Percentiles rank a stretch among this genome's conserved stretches.
phyloP scores from a whole-genome alignment of 1,139 yeast genomes.

The Pichia sp. region DNA sequence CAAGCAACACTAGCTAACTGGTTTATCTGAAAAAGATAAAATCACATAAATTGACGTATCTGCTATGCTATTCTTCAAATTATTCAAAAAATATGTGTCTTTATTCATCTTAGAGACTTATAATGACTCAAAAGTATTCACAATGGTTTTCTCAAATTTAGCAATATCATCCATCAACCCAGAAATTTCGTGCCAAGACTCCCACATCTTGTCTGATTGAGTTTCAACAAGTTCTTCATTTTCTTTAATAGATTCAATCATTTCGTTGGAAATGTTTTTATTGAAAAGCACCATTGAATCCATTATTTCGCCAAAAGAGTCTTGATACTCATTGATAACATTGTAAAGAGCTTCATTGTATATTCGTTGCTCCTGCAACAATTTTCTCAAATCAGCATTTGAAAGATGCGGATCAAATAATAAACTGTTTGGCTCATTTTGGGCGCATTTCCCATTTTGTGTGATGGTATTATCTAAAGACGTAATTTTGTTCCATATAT shows the following conservation, averaged over 20 bases:
- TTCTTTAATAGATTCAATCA: neutral
- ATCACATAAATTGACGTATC: too few relatives aligned
- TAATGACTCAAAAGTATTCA: neutral
- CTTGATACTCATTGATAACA: conserved; percentile 19
- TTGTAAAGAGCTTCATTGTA: conserved; percentile 18
- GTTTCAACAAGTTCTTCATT: conserved; percentile 2
- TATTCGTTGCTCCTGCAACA: conserved; percentile 13
- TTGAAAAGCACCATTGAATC: conserved; percentile 12
- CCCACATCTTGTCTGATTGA: conserved; percentile 7
- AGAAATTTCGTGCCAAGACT: conserved; percentile 3
- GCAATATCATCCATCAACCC: neutral
- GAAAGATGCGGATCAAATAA: conserved; percentile 1
- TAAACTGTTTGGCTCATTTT: conserved; percentile 1
- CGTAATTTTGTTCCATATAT: conserved; percentile 20
- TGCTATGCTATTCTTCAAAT: too few relatives aligned
- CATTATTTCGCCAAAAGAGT: conserved; percentile 13
- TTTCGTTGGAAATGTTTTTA: neutral
- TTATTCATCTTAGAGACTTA: neutral
- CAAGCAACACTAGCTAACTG: too few relatives aligned
- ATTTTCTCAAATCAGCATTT: conserved; percentile 4
- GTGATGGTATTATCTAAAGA: conserved; percentile 5
- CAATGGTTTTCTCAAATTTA: conserved; percentile 1
- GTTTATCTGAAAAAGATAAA: too few relatives aligned
- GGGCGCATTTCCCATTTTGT: neutral
- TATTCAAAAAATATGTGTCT: neutral